Percentiles rank a stretch among this genome's conserved stretches.
phyloP scores from a whole-genome alignment of 2,329 filamentous ascomycete genomes.

The Teratosphaeria viscida region DNA sequence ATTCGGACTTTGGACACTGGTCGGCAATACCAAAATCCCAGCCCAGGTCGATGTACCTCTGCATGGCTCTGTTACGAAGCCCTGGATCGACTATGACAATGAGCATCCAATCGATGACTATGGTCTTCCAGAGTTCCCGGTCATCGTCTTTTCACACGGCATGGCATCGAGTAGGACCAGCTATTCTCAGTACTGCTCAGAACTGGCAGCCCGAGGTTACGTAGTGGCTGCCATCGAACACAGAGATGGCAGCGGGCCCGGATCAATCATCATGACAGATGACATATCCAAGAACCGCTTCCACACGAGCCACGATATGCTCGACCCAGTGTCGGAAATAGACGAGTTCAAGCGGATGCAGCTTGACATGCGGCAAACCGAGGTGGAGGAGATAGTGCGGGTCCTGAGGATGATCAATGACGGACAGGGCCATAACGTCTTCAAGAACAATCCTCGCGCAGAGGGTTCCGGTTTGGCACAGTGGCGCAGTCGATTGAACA shows the following conservation, averaged over 20 bases:
- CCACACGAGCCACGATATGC: constrained; percentile 27
- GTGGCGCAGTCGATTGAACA: constrained; percentile 47
- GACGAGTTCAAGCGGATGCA: constrained; percentile 32
- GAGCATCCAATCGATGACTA: constrained; percentile 21
- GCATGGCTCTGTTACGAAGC: constrained; percentile 18
- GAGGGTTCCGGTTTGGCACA: constrained; percentile 39
- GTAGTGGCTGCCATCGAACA: constrained; percentile 39
- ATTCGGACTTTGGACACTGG: constrained; percentile 32
- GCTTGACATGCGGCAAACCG: constrained; percentile 35
- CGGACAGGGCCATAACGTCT: constrained; percentile 25
- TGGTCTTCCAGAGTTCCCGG: constrained; percentile 27
- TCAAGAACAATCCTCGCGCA: constrained; percentile 36
- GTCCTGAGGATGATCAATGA: constrained; percentile 31
- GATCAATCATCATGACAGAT: constrained; percentile 29
- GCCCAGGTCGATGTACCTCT: constrained; percentile 34
- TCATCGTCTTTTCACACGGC: constrained; percentile 38
- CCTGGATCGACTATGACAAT: constrained; percentile 18
- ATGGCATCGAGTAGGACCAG: constrained; percentile 36
- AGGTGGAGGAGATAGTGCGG: constrained; percentile 36
- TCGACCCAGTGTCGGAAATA: constrained; percentile 20
- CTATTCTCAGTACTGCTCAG: constrained; percentile 37
- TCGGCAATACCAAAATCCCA: constrained; percentile 32
- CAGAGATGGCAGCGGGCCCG: constrained; percentile 37
- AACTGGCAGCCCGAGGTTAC: constrained; percentile 36
- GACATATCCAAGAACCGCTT: constrained; percentile 26